A percentile compares a stretch with the other conserved stretches of the same genome.
These are phyloP conservation scores for Chrysosporium keratinophilum DNA, from an alignment of 2,329 filamentous ascomycete species.

Conservation along the genomic window DNA sequence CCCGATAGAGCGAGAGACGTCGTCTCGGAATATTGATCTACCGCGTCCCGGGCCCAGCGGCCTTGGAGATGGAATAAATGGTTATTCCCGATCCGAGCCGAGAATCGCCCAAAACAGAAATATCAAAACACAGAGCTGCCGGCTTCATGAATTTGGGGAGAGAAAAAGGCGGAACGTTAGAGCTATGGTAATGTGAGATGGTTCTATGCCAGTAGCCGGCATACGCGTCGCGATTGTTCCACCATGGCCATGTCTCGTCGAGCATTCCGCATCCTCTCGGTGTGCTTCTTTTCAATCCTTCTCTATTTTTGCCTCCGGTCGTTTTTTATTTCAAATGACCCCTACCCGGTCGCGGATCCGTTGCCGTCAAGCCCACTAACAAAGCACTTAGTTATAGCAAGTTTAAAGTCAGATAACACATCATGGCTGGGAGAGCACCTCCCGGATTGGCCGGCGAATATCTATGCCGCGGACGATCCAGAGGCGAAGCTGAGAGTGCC, in stretches of 20 bases:
- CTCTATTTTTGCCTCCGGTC: constrained; percentile 2
- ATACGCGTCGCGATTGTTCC: background rate
- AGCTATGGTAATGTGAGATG: background rate
- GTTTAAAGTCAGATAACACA: constrained; percentile 31
- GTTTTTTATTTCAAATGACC: background rate
- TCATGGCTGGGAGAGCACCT: constrained; percentile 33
- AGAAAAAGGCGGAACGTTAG: too few species aligned
- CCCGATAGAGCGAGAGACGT: too few species aligned
- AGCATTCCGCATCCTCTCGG: background rate
- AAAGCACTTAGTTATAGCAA: constrained; percentile 29
- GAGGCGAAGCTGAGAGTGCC: constrained; percentile 41
- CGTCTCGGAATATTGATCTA: too few species aligned
- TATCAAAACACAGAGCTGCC: too few species aligned
- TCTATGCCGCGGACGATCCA: constrained; percentile 47
- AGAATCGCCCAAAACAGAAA: constrained; percentile 8
- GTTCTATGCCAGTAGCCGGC: background rate
- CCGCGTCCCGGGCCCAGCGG: too few species aligned
- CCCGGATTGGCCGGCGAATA: constrained; percentile 42
- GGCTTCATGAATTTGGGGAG: too few species aligned
- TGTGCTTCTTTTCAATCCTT: background rate
- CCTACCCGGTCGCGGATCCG: background rate
- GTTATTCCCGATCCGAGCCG: background rate
- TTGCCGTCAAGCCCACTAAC: background rate
- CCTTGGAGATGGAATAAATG: too few species aligned
- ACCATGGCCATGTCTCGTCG: background rate